A percentile compares a stretch with the other conserved stretches of the same genome.
These are phyloP conservation scores for Chernovozyma sophiae-reginae DNA, from an alignment of 1,139 yeast species.

Conservation along the genomic window DNA sequence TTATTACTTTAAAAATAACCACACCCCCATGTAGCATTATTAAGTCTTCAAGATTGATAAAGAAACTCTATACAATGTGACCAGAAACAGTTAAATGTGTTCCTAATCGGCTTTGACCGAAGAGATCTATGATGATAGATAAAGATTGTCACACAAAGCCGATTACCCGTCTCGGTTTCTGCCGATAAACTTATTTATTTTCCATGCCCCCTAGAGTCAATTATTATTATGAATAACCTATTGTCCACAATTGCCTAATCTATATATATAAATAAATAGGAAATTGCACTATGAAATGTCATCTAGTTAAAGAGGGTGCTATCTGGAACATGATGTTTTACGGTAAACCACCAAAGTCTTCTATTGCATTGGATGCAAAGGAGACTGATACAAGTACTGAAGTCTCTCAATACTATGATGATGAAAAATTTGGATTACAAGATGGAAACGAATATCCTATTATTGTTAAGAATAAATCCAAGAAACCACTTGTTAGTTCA, in stretches of 20 bases:
- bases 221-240: not conserved
- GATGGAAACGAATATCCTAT: not conserved
- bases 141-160: not conserved
- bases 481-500: not conserved
- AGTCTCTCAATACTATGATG: not conserved
- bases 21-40: no score
- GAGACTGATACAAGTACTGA: not conserved
- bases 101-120: not conserved
- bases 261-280: not conserved
- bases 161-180: not conserved
- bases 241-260: no score
- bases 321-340: conserved; percentile 19
- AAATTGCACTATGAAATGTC: conserved; percentile 13
- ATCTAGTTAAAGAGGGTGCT: conserved; percentile 15
- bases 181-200: conserved; percentile 1
- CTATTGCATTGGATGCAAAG: not conserved
- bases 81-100: no score
- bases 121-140: not conserved
- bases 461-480: not conserved
- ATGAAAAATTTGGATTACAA: not conserved
- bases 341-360: conserved; percentile 10
- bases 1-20: no score
- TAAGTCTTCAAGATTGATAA: no score
- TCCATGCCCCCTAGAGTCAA: no score
- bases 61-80: no score